phyloP scores from a whole-genome alignment of 352 stramenopile species.

The Pythium guiyangense region DNA sequence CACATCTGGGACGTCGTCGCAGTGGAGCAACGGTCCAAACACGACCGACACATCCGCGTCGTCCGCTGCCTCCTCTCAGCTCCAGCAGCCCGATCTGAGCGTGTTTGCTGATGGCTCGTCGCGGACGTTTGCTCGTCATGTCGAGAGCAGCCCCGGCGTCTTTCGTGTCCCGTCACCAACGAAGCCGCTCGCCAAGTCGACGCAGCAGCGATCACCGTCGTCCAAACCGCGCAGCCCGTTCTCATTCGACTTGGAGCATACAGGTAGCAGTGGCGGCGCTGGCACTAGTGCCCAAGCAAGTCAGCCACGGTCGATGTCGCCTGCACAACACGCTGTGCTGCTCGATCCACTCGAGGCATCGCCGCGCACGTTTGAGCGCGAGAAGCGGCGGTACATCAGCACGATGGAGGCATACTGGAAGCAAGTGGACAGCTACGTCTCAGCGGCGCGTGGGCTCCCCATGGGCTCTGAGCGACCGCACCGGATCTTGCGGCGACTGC shows the following conservation, averaged over 20 bases:
- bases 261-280: not conserved
- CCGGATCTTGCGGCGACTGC: slow-evolving; percentile 56
- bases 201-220: slow-evolving; percentile 13
- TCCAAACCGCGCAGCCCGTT: slow-evolving; percentile 27
- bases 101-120: slow-evolving; percentile 58
- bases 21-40: not conserved
- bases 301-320: slow-evolving; percentile 8
- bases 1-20: not conserved
- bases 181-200: slow-evolving; percentile 19
- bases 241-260: slow-evolving; percentile 29
- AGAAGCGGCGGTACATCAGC: slow-evolving; percentile 69
- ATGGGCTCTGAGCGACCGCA: slow-evolving; percentile 61
- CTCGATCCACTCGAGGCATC: slow-evolving; percentile 54
- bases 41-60: not conserved
- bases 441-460: slow-evolving; percentile 37
- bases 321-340: slow-evolving; percentile 18
- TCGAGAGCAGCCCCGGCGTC: slow-evolving; percentile 57
- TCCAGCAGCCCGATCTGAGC: slow-evolving; percentile 24
- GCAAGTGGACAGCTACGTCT: slow-evolving; percentile 69
- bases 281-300: not conserved
- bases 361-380: slow-evolving; percentile 66
- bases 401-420: slow-evolving; percentile 84
- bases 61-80: not conserved
- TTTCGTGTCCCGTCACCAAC: slow-evolving; percentile 53
- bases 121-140: slow-evolving; percentile 50